These are phyloP conservation scores for Paramecium tetraurelia DNA, from an alignment of 73 alveolate genomes.

Conservation along the genomic window DNA sequence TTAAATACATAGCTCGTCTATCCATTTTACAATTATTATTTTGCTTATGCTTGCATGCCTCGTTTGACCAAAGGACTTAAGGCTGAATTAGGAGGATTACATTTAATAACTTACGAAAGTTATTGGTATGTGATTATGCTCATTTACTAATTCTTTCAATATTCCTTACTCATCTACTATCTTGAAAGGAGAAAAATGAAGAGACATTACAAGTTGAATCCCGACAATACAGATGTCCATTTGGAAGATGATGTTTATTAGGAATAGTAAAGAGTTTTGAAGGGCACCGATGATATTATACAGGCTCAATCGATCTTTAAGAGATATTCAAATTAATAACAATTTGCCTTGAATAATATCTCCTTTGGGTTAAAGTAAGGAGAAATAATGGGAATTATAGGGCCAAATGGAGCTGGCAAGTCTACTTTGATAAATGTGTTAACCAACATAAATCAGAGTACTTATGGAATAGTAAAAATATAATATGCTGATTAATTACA, in stretches of 20 bases:
- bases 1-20: not conserved
- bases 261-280: not conserved
- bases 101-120: not conserved
- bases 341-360: slow-evolving; percentile 2
- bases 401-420: slow-evolving; percentile 64
- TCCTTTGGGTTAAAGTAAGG: slow-evolving; percentile 4
- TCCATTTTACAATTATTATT: slow-evolving; percentile 24
- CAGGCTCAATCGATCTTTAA: not conserved
- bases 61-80: not conserved
- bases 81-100: not conserved
- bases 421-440: slow-evolving; percentile 49
- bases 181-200: not conserved
- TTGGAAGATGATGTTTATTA: not conserved
- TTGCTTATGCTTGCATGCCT: slow-evolving; percentile 22
- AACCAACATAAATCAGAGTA: not conserved
- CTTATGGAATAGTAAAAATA: slow-evolving; percentile 30
- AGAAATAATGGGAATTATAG: slow-evolving; percentile 43
- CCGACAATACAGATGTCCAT: not conserved
- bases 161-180: not conserved
- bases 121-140: not conserved
- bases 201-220: not conserved
- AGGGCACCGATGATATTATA: not conserved
- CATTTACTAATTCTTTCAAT: not conserved
- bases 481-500: not conserved
- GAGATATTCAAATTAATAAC: not conserved